Conservation (phyloP, 768 basidiomycete genomes). For the Lentinula guzmanii region DNA sequence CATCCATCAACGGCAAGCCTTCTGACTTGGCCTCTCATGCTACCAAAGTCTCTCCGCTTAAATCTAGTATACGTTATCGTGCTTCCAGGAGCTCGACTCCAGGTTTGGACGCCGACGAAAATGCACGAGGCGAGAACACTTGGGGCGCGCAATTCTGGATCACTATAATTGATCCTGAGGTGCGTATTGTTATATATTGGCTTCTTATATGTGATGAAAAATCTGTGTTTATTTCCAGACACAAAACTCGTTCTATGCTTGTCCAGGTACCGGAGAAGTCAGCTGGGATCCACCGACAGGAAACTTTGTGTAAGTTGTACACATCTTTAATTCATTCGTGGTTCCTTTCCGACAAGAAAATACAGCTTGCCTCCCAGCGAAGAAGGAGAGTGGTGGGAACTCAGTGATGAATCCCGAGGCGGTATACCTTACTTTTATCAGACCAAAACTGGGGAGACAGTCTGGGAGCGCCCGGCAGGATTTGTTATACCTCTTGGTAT, state of each 20-base stretch:
- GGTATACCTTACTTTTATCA: constrained; percentile 93
- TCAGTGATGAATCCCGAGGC: constrained; percentile 75
- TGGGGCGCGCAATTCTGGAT: constrained; percentile 97
- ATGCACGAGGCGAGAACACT: constrained; percentile 75
- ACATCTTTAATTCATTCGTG: constrained; percentile 13
- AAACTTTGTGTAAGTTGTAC: constrained; percentile 68
- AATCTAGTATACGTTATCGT: constrained; percentile 13
- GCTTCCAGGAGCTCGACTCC: constrained; percentile 6
- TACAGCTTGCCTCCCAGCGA: constrained; percentile 72
- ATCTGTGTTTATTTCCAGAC: constrained; percentile 26
- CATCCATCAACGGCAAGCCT: constrained; percentile 2
- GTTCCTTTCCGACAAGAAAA: constrained; percentile 11
- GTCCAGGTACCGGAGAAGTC: constrained; percentile 87
- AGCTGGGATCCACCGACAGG: constrained; percentile 92
- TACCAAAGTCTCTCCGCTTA: constrained; percentile 10
- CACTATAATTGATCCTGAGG: constrained; percentile 87
- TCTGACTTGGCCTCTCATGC: not conserved
- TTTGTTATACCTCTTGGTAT: constrained; percentile 90
- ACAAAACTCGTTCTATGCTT: constrained; percentile 79
- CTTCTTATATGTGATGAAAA: constrained; percentile 7
- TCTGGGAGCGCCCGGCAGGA: constrained; percentile 85
- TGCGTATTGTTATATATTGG: constrained; percentile 26
- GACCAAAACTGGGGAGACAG: constrained; percentile 84
- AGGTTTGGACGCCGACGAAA: constrained; percentile 34
- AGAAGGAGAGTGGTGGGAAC: constrained; percentile 96